phyloP scores from a whole-genome alignment of 2,329 filamentous ascomycete genomes.

The Malbranchea zuffiana region DNA sequence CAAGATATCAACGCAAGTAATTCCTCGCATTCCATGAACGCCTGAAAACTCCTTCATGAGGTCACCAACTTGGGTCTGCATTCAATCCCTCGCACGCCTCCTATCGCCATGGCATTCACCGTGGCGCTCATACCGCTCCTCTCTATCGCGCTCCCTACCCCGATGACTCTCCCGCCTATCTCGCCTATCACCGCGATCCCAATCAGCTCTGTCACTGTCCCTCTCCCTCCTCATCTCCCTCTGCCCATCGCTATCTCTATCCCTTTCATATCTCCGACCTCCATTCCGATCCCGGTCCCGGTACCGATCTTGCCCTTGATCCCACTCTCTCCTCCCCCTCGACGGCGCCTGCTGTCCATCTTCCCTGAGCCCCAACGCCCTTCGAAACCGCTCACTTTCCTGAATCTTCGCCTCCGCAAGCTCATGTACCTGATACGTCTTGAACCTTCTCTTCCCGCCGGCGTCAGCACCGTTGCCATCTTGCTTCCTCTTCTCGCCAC shows the following conservation, averaged over 20 bases:
- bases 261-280: constrained; percentile 3
- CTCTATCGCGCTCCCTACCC: no score
- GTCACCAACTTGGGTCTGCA: no score
- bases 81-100: no score
- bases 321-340: constrained; percentile 15
- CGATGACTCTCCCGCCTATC: constrained; percentile 2
- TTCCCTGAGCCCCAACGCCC: constrained; percentile 74
- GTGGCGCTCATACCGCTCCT: no score
- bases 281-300: constrained; percentile 1
- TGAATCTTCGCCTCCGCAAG: constrained; percentile 91
- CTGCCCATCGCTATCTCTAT: no score
- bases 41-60: no score
- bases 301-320: constrained; percentile 3
- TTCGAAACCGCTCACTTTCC: constrained; percentile 80
- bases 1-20: no score
- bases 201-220: constrained; percentile 1
- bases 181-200: constrained; percentile 1
- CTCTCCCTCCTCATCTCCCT: constrained; percentile 2
- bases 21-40: no score
- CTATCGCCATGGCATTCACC: no score
- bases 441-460: constrained; percentile 47
- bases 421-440: constrained; percentile 91
- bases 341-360: constrained; percentile 68
- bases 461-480: constrained; percentile 18
- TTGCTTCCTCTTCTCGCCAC: constrained; percentile 10